A percentile compares a stretch with the other conserved stretches of the same genome.
Evolutionary conservation across 768 basidiomycete species (phyloP).

Genomic region (Xerocomellus intermedius): DNA sequence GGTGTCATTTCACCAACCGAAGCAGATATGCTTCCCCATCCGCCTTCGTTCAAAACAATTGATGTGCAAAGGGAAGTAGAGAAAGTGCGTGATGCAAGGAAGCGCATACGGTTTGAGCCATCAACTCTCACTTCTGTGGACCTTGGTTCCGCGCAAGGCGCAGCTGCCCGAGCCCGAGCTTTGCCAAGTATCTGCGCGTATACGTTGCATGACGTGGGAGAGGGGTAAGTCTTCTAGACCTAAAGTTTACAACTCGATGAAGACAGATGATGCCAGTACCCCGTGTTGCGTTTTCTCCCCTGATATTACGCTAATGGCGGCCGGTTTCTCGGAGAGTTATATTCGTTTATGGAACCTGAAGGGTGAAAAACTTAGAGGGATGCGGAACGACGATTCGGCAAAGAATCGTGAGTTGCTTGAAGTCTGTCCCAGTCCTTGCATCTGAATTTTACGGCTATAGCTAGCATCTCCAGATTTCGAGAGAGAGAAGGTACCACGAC

Average conservation of each 20-base stretch:
- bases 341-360: constrained; percentile 94
- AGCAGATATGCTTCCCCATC: constrained; percentile 76
- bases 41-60: constrained; percentile 75
- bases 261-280: constrained; percentile 45
- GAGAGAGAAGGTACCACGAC: constrained; percentile 81
- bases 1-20: constrained; percentile 65
- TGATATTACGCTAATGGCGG: constrained; percentile 90
- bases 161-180: constrained; percentile 53
- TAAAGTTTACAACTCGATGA: constrained; percentile 6
- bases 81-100: constrained; percentile 83
- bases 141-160: constrained; percentile 55
- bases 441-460: constrained; percentile 36
- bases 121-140: constrained; percentile 58
- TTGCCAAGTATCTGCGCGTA: constrained; percentile 94
- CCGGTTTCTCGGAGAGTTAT: constrained; percentile 94
- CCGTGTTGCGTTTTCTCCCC: constrained; percentile 87
- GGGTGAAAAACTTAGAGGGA: constrained; percentile 79
- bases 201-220: constrained; percentile 91
- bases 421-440: neutral
- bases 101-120: constrained; percentile 88
- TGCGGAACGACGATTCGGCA: constrained; percentile 69
- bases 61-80: constrained; percentile 93
- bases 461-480: constrained; percentile 53
- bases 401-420: constrained; percentile 59
- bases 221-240: constrained; percentile 62